Evolutionary conservation across 1,139 yeast genomes (phyloP), one percentile per base, ranked within the genome.

Genomic region (Hyphopichia khmerensis): DNA sequence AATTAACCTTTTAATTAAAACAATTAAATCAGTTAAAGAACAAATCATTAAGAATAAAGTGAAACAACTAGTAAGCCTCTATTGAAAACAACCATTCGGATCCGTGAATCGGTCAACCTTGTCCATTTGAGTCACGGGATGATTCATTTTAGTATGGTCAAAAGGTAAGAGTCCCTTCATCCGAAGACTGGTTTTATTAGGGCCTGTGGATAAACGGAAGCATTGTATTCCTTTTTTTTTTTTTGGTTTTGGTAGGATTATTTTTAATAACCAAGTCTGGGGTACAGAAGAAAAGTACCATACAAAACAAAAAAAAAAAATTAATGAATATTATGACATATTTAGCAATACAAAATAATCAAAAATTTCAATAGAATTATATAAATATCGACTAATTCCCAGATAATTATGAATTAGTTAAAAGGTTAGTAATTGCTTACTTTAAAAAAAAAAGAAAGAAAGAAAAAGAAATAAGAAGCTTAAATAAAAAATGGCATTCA

Each of bases 401-500:
- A 9, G 9, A 15, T 13, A 33, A 16, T 15, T n/a, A 29, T 7
- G 11, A 7, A 6, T 29, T n/a, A 29, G 6, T 14, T 6, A 7
- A 6, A 5, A n/a, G n/a, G n/a, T n/a, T n/a, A n/a, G n/a, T n/a
- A n/a, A n/a, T n/a, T n/a, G n/a, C n/a, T n/a, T n/a, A n/a, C n/a
- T n/a, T n/a, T n/a, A n/a, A n/a, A n/a, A n/a, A n/a, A n/a, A n/a
- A n/a, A n/a, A n/a, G n/a, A n/a, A n/a, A n/a, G n/a, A n/a, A n/a
- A n/a, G n/a, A n/a, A n/a, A n/a, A n/a, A n/a, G n/a, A n/a, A n/a
- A n/a, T n/a, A n/a, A n/a, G n/a, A n/a, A n/a, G n/a, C n/a, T n/a
- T n/a, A n/a, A n/a, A n/a, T n/a, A n/a, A n/a, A n/a, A n/a, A n/a
- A 73, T 73, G 79, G 72, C 78, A 45, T 77, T 75, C 69, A 64